phyloP scores from a whole-genome alignment of 805 yeast genomes.

The Monosporozyma aerobia region DNA sequence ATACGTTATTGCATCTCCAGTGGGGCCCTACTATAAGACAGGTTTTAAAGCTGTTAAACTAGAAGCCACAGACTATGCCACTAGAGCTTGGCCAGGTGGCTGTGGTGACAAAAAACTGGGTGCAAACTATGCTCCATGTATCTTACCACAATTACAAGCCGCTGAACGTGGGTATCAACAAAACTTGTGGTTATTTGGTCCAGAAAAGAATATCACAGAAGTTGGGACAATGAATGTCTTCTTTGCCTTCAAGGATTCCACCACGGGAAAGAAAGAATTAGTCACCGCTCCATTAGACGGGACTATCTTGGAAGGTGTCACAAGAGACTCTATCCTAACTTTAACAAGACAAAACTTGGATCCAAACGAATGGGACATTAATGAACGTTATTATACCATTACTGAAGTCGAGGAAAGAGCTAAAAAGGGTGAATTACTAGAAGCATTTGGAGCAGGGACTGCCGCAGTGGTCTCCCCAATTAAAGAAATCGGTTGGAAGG shows the following conservation, averaged over 20 bases:
- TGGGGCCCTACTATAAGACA: conserved; percentile 90
- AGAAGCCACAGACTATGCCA: conserved; percentile 93
- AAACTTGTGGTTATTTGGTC: conserved; percentile 93
- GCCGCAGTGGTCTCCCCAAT: conserved; percentile 96
- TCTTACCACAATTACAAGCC: conserved; percentile 83
- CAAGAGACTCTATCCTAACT: conserved; percentile 77
- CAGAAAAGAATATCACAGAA: conserved; percentile 80
- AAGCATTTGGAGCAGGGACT: conserved; percentile 96
- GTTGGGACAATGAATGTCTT: conserved; percentile 97
- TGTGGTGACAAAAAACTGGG: conserved; percentile 94
- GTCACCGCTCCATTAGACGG: conserved; percentile 97
- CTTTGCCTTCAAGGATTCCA: conserved; percentile 68
- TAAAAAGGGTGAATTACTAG: conserved; percentile 71
- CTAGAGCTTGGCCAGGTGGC: conserved; percentile 99
- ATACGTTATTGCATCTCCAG: conserved; percentile 87
- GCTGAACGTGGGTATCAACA: conserved; percentile 90
- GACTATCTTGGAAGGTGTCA: conserved; percentile 92
- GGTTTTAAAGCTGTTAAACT: conserved; percentile 93
- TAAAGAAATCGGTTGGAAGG: conserved; percentile 74
- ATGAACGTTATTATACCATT: conserved; percentile 78
- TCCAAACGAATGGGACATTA: conserved; percentile 68
- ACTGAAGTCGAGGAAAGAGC: conserved; percentile 72
- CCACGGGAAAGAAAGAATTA: conserved; percentile 77
- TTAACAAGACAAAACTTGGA: conserved; percentile 71
- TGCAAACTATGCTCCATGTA: conserved; percentile 95